Conservation (phyloP, 108 stramenopile genomes). For the Chaetoceros tenuissimus region DNA sequence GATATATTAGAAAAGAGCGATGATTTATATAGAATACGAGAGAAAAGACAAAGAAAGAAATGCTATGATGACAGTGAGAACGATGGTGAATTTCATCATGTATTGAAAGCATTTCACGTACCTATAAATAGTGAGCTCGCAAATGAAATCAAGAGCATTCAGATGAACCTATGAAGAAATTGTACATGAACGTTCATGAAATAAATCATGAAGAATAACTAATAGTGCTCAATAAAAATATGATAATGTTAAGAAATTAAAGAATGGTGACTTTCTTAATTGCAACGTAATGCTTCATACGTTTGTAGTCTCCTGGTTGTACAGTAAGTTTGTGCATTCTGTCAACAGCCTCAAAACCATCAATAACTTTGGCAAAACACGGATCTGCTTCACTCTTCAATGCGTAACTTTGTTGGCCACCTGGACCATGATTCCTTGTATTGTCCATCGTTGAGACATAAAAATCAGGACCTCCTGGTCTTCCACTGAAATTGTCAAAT, state of each 20-base stretch:
- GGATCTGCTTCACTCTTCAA: constrained; percentile 84
- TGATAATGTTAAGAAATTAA: not conserved
- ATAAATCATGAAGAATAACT: not conserved
- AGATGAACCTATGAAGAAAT: not conserved
- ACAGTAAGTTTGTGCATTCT: constrained; percentile 30
- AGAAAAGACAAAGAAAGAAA: no score
- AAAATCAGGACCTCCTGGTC: constrained; percentile 91
- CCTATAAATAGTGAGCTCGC: not conserved
- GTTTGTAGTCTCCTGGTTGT: constrained; percentile 12
- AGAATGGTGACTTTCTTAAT: constrained; percentile 4
- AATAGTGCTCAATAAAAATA: not conserved
- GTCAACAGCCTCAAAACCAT: constrained; percentile 41
- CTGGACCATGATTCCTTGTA: constrained; percentile 77
- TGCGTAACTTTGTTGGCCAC: constrained; percentile 62
- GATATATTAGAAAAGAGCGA: no score
- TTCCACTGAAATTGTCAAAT: no score
- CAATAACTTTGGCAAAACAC: constrained; percentile 82
- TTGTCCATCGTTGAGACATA: constrained; percentile 85
- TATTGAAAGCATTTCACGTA: not conserved
- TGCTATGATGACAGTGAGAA: no score
- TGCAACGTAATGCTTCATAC: constrained; percentile 22
- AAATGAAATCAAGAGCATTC: not conserved
- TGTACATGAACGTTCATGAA: not conserved
- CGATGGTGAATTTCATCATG: no score
- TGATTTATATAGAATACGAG: no score